Conservation (phyloP, 768 basidiomycete species). For the Leccinellum albellum region DNA sequence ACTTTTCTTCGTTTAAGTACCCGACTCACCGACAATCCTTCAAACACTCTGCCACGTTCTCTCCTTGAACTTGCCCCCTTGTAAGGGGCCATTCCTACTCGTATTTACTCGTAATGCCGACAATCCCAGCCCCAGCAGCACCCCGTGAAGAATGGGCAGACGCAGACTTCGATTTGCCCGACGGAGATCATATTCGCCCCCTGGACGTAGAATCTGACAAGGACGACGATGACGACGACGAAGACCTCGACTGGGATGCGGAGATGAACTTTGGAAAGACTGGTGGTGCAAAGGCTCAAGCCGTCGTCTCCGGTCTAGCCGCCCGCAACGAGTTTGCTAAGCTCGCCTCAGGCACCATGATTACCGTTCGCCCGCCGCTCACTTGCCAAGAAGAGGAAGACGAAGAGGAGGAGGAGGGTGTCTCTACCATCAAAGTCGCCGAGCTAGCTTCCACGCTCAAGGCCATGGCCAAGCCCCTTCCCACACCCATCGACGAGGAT, state of each 20-base stretch:
- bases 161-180: slow-evolving; percentile 82
- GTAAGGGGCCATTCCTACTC: slow-evolving; percentile 20
- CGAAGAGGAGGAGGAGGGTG: slow-evolving; percentile 76
- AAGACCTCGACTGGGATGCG: slow-evolving; percentile 76
- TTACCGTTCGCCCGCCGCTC: slow-evolving; percentile 65
- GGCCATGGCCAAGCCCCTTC: slow-evolving; percentile 31
- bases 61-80: slow-evolving; percentile 15
- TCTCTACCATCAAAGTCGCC: slow-evolving; percentile 78
- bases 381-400: slow-evolving; percentile 44
- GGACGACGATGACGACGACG: slow-evolving; percentile 58
- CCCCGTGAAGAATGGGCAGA: slow-evolving; percentile 81
- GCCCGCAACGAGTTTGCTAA: slow-evolving; percentile 40
- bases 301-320: slow-evolving; percentile 36
- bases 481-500: slow-evolving; percentile 58
- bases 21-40: slow-evolving; percentile 14
- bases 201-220: slow-evolving; percentile 58
- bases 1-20: slow-evolving; percentile 32
- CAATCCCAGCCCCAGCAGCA: slow-evolving; percentile 56
- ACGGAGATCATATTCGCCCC: slow-evolving; percentile 63
- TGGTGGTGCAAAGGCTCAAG: slow-evolving; percentile 45
- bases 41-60: slow-evolving; percentile 3
- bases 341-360: slow-evolving; percentile 21
- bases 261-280: slow-evolving; percentile 68
- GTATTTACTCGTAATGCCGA: slow-evolving; percentile 43
- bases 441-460: slow-evolving; percentile 41